Evolutionary conservation across 306 rosid genomes (phyloP).

Genomic region (Sechiopsis laciniata): DNA sequence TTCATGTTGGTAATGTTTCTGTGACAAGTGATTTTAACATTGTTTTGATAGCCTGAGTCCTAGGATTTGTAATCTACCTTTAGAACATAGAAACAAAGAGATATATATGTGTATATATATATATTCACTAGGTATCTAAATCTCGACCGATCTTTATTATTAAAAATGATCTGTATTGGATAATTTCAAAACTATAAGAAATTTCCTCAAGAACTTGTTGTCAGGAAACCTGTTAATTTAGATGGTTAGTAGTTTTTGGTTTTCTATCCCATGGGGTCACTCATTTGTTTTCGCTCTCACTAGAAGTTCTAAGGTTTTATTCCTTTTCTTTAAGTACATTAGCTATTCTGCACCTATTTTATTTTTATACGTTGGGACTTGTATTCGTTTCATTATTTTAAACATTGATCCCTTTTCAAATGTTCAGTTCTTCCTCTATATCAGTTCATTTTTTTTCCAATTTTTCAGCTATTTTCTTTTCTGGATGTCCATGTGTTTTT

Average conservation of each 20-base stretch:
- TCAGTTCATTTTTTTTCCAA: not conserved
- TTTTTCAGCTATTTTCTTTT: constrained; percentile 19
- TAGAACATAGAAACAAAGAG: not conserved
- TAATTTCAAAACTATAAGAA: not conserved
- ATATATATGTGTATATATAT: no score
- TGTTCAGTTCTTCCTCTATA: not conserved
- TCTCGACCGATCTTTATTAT: not conserved
- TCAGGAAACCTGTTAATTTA: not conserved
- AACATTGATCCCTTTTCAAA: not conserved
- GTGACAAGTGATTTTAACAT: not conserved
- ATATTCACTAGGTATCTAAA: not conserved
- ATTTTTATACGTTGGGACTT: no score
- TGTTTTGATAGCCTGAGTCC: not conserved
- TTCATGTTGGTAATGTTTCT: not conserved
- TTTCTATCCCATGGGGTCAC: not conserved
- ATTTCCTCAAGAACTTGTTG: not conserved
- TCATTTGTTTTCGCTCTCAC: not conserved
- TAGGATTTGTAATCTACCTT: not conserved
- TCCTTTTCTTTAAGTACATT: not conserved
- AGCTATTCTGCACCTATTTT: no score
- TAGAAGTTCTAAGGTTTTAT: not conserved
- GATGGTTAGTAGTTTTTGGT: not conserved
- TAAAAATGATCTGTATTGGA: not conserved
- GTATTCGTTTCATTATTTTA: no score
- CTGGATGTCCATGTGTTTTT: constrained; percentile 18